phyloP scores from a whole-genome alignment of 1,284 basidiomycete species.

The Mrakiaceae sp. region DNA sequence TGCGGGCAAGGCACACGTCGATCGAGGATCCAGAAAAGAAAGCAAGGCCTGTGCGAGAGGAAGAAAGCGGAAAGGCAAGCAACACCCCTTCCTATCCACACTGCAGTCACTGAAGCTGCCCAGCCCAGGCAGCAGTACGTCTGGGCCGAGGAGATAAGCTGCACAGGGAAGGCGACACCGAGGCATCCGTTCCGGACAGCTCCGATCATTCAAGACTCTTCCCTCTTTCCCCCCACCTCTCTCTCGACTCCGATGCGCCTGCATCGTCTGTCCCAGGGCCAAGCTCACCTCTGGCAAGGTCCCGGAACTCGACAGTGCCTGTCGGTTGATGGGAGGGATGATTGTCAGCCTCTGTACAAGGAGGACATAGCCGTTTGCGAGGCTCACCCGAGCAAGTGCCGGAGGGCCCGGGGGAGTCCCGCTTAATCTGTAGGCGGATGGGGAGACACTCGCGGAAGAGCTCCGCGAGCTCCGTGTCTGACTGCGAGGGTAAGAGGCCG shows the following conservation, averaged over 20 bases:
- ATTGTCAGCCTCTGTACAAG: no score
- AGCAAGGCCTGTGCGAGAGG: not conserved
- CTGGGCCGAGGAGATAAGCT: no score
- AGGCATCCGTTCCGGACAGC: no score
- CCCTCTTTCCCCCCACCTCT: not conserved
- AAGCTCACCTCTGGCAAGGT: not conserved
- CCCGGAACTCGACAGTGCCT: constrained; percentile 10
- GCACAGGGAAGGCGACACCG: no score
- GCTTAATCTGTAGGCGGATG: constrained; percentile 8
- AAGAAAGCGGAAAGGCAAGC: no score
- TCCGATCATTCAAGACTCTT: not conserved
- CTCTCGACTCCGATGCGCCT: no score
- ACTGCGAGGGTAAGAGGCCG: no score
- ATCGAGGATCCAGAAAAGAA: not conserved
- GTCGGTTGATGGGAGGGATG: not conserved
- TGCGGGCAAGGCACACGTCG: no score
- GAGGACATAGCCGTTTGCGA: not conserved
- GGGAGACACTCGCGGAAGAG: constrained; percentile 10
- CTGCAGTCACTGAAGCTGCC: no score
- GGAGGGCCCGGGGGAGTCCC: not conserved
- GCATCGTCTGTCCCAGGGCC: no score
- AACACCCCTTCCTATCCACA: no score
- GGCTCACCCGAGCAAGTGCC: not conserved
- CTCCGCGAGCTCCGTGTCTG: constrained; percentile 12
- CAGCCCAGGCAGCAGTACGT: no score